phyloP scores from a whole-genome alignment of 2,329 filamentous ascomycete species.

The Colletotrichum brevisporum region DNA sequence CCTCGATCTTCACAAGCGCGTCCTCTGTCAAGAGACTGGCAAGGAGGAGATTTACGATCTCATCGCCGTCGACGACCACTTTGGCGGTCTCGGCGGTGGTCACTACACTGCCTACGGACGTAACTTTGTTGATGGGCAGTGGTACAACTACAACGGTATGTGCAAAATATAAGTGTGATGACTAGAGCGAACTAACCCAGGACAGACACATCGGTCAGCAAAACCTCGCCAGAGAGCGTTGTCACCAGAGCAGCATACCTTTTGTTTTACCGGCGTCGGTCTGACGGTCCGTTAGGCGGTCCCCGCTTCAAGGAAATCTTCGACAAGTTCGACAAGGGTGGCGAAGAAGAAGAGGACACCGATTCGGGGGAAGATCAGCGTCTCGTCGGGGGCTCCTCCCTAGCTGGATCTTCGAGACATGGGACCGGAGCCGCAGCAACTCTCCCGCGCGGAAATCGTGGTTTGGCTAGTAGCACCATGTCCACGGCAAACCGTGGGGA shows the following conservation, averaged over 20 bases:
- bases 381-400: slow-evolving; percentile 88
- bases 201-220: slow-evolving; percentile 81
- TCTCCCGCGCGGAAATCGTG: slow-evolving; percentile 76
- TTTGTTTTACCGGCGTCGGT: slow-evolving; percentile 93
- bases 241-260: slow-evolving; percentile 88
- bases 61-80: slow-evolving; percentile 96
- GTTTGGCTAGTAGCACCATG: slow-evolving; percentile 62
- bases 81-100: slow-evolving; percentile 90
- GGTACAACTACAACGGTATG: slow-evolving; percentile 98
- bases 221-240: slow-evolving; percentile 71
- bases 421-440: slow-evolving; percentile 82
- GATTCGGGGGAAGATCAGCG: slow-evolving; percentile 86
- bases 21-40: slow-evolving; percentile 83
- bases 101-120: slow-evolving; percentile 97
- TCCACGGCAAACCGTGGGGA: slow-evolving; percentile 46
- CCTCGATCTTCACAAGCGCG: slow-evolving; percentile 84
- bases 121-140: slow-evolving; percentile 89
- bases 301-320: slow-evolving; percentile 80
- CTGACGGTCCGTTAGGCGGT: slow-evolving; percentile 83
- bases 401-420: slow-evolving; percentile 92
- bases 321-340: slow-evolving; percentile 69
- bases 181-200: slow-evolving; percentile 56
- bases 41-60: slow-evolving; percentile 92
- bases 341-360: slow-evolving; percentile 61
- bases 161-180: slow-evolving; percentile 28